Evolutionary conservation across 306 rosid species (phyloP).

Genomic region (Casuarina glauca): DNA sequence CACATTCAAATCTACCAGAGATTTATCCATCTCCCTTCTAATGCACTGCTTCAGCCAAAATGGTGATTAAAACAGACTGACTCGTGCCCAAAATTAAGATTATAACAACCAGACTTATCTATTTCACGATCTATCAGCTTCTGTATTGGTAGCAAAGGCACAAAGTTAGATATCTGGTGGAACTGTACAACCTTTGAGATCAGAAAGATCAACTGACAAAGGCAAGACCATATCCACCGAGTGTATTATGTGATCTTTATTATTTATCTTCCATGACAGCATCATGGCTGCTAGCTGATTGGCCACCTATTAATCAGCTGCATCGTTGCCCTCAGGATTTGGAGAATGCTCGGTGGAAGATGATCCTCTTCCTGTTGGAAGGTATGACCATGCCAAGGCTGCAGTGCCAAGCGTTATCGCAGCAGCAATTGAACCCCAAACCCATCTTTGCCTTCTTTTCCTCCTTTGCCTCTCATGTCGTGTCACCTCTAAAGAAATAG

Average conservation of each 20-base stretch:
- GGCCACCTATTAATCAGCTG: conserved; percentile 34
- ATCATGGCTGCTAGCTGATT: conserved; percentile 29
- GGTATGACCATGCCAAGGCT: conserved; percentile 75
- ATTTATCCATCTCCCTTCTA: conserved; percentile 5
- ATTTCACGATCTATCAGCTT: conserved; percentile 24
- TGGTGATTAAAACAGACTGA: background rate
- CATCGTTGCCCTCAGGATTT: conserved; percentile 43
- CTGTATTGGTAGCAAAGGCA: conserved; percentile 27
- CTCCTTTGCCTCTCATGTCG: conserved; percentile 73
- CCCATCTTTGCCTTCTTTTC: conserved; percentile 75
- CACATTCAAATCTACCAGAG: conserved; percentile 2
- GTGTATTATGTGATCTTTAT: conserved; percentile 31
- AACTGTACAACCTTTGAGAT: conserved; percentile 44
- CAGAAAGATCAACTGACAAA: conserved; percentile 36
- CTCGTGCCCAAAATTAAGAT: background rate
- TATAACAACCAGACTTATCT: conserved; percentile 20
- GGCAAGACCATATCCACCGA: conserved; percentile 39
- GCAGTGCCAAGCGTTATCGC: conserved; percentile 62
- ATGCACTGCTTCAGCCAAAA: background rate
- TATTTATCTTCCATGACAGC: conserved; percentile 40
- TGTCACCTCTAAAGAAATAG: conserved; percentile 57
- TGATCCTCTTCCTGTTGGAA: conserved; percentile 52
- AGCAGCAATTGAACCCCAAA: conserved; percentile 81
- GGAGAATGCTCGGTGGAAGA: conserved; percentile 28
- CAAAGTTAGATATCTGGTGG: background rate